phyloP scores from a whole-genome alignment of 176 grass and related monocot species.

The Musa schizocarpa region DNA sequence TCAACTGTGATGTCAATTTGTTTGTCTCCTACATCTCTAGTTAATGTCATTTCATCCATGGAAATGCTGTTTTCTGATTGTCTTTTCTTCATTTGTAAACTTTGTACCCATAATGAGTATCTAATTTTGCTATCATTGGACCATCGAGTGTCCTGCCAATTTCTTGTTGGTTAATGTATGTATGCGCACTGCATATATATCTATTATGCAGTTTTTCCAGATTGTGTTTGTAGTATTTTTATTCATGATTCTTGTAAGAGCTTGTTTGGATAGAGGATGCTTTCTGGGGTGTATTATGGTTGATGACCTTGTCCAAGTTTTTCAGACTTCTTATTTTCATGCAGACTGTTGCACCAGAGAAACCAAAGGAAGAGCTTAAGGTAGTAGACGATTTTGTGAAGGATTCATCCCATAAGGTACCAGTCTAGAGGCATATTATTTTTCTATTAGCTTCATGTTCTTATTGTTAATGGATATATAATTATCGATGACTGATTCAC shows the following conservation, averaged over 20 bases:
- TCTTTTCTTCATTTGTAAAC: background rate
- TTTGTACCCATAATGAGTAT: background rate
- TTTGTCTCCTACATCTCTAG: background rate
- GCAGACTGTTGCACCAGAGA: constrained; percentile 59
- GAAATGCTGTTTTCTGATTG: background rate
- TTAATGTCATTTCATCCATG: background rate
- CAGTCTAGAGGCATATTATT: constrained; percentile 6
- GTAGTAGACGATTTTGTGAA: constrained; percentile 54
- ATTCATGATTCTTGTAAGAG: background rate
- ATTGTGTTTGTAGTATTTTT: background rate
- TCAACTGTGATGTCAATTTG: background rate
- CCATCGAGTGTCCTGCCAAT: background rate
- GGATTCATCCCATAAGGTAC: constrained; percentile 90
- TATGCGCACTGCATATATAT: background rate
- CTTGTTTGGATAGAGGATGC: background rate
- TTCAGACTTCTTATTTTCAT: constrained; percentile 33
- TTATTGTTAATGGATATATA: background rate
- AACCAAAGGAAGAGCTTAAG: constrained; percentile 47
- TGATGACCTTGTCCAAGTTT: constrained; percentile 11
- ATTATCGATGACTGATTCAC: background rate
- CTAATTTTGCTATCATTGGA: background rate
- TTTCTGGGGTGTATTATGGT: constrained; percentile 14
- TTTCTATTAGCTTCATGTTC: background rate
- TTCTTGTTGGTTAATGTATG: background rate
- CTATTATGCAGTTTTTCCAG: background rate